Percentiles rank a stretch among this genome's conserved stretches.
phyloP scores from a whole-genome alignment of 345 rosid species.

The Eucalyptus leucophloia region DNA sequence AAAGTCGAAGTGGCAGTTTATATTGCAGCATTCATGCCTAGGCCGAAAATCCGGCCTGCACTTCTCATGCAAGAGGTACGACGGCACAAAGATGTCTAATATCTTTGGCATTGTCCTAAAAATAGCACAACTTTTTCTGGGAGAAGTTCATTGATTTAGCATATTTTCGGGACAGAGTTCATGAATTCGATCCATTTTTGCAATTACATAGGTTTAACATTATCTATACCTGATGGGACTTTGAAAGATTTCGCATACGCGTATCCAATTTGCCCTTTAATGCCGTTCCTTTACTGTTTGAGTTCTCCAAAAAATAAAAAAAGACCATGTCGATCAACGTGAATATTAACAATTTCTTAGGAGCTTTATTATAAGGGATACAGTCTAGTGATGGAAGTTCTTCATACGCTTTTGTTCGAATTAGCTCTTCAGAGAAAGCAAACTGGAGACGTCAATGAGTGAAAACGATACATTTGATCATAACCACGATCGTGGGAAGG shows the following conservation, averaged over 20 bases:
- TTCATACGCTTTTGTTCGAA: not conserved
- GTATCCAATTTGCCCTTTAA: not conserved
- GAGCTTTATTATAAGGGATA: not conserved
- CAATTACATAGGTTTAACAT: not conserved
- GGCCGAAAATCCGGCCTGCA: not conserved
- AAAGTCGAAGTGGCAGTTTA: slow-evolving; percentile 34
- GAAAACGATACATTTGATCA: not conserved
- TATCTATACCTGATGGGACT: not conserved
- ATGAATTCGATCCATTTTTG: not conserved
- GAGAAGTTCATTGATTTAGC: not conserved
- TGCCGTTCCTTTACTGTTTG: not conserved
- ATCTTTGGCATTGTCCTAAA: not conserved
- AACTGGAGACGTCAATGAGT: not conserved
- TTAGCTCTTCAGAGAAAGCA: not conserved
- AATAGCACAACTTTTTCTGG: not conserved
- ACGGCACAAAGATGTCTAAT: not conserved
- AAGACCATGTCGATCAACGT: not conserved
- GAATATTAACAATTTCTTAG: not conserved
- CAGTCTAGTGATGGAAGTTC: not conserved
- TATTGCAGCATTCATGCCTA: slow-evolving; percentile 43
- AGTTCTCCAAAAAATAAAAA: not conserved
- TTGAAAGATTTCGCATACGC: not conserved
- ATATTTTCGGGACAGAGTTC: not conserved
- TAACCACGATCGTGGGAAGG: not conserved
- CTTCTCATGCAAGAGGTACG: not conserved